Conservation (phyloP, 257 asterid genomes). For the Cynanchum wilfordii region DNA sequence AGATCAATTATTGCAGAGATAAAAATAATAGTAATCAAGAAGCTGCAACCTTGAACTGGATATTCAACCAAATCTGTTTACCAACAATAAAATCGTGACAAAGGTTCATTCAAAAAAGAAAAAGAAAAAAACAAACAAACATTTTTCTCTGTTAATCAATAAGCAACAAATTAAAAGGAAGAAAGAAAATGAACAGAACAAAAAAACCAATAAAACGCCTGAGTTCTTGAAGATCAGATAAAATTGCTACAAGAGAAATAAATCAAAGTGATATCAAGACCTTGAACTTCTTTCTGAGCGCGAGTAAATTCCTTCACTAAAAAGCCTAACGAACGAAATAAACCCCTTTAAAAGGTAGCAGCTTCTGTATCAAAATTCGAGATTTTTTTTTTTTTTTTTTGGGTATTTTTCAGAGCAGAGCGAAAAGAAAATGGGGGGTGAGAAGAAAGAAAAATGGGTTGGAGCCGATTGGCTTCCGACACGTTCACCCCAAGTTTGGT, state of each 20-base stretch:
- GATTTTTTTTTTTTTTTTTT: not conserved
- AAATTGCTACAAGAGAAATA: not conserved
- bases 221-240: conserved; percentile 2
- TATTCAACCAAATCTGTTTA: no score
- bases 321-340: not conserved
- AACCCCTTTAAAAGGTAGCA: not conserved
- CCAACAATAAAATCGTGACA: not conserved
- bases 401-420: not conserved
- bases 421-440: not conserved
- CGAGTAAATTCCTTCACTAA: no score
- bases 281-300: not conserved
- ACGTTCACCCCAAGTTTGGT: not conserved
- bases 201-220: not conserved
- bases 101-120: not conserved
- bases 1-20: not conserved
- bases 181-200: no score
- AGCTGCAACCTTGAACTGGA: not conserved
- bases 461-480: not conserved
- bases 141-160: not conserved
- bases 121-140: no score
- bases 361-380: not conserved
- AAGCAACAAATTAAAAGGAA: not conserved
- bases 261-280: not conserved
- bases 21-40: not conserved
- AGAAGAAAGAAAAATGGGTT: not conserved